A percentile compares a stretch with the other conserved stretches of the same genome.
phyloP scores from a whole-genome alignment of 1,284 basidiomycete species.

The Fomitopsis pinicola region DNA sequence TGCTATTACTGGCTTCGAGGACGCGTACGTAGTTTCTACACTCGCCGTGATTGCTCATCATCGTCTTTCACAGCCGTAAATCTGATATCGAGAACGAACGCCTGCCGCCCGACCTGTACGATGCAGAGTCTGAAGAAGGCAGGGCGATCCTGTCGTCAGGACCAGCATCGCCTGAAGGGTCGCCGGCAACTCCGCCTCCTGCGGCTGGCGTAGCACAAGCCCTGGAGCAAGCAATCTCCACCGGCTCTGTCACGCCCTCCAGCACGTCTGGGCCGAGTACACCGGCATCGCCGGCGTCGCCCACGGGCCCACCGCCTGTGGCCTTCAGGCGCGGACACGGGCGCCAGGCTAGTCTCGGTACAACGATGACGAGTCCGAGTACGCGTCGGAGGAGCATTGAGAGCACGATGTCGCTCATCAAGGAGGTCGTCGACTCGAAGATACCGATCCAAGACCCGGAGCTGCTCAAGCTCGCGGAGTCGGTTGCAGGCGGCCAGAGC shows the following conservation, averaged over 20 bases:
- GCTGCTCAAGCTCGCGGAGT: conserved; percentile 31
- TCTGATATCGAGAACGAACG: conserved; percentile 99
- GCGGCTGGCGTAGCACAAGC: conserved; percentile 50
- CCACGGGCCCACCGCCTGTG: conserved; percentile 30
- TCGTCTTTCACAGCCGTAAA: conserved; percentile 62
- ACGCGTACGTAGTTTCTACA: conserved; percentile 69
- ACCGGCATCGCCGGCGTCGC: conserved; percentile 28
- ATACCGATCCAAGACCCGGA: conserved; percentile 25
- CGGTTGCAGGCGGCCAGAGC: conserved; percentile 24
- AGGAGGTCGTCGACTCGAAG: conserved; percentile 70
- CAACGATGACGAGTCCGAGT: conserved; percentile 94
- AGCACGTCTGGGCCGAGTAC: conserved; percentile 20
- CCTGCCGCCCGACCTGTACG: conserved; percentile 91
- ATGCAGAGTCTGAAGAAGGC: conserved; percentile 77
- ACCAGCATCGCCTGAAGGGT: conserved; percentile 47
- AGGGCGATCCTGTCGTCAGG: conserved; percentile 53
- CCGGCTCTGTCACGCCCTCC: conserved; percentile 23
- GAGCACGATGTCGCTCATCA: conserved; percentile 94
- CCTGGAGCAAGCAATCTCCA: conserved; percentile 45
- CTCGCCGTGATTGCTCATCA: neutral
- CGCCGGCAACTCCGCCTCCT: conserved; percentile 41
- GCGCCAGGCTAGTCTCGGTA: conserved; percentile 88
- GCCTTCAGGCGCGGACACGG: conserved; percentile 78
- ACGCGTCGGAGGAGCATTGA: conserved; percentile 91
- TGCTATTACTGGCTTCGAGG: conserved; percentile 90